A percentile compares a stretch with the other conserved stretches of the same genome.
Evolutionary conservation across 805 yeast species (phyloP).

Genomic region (Cyberlindnera suaveolens): DNA sequence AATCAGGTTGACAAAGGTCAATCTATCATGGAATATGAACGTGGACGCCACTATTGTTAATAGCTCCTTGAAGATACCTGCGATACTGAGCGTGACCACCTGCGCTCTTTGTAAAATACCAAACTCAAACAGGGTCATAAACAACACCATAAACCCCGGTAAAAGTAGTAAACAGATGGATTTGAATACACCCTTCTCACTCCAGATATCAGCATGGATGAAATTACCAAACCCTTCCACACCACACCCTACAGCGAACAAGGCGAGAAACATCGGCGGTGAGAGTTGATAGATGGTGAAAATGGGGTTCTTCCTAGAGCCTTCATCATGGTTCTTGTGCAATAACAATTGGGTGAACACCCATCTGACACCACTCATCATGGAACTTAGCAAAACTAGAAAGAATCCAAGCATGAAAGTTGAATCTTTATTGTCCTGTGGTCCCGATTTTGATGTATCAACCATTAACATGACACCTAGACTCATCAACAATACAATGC

Average conservation of each 20-base stretch:
- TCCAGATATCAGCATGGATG: constrained; percentile 55
- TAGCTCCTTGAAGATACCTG: constrained; percentile 90
- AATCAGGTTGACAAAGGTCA: constrained; percentile 58
- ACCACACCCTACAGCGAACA: constrained; percentile 55
- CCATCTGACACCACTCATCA: constrained; percentile 91
- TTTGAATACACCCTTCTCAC: constrained; percentile 42
- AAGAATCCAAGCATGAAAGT: constrained; percentile 50
- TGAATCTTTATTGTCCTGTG: constrained; percentile 15
- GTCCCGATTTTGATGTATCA: constrained; percentile 29
- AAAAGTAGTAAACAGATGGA: constrained; percentile 57
- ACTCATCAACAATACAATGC: constrained; percentile 75
- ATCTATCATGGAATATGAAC: constrained; percentile 65
- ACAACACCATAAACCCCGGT: constrained; percentile 85
- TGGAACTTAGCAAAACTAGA: constrained; percentile 70
- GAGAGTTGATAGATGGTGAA: constrained; percentile 78
- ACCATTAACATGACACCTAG: constrained; percentile 88
- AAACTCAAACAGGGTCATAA: constrained; percentile 87
- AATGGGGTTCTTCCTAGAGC: constrained; percentile 56
- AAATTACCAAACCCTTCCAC: constrained; percentile 66
- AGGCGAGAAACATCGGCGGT: constrained; percentile 69
- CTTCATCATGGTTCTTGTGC: constrained; percentile 42
- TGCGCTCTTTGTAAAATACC: constrained; percentile 75
- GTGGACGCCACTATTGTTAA: constrained; percentile 69
- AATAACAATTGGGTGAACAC: constrained; percentile 84
- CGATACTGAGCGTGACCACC: constrained; percentile 79